phyloP scores from a whole-genome alignment of 495 filamentous ascomycete genomes.

The Bathelium albidoporum region DNA sequence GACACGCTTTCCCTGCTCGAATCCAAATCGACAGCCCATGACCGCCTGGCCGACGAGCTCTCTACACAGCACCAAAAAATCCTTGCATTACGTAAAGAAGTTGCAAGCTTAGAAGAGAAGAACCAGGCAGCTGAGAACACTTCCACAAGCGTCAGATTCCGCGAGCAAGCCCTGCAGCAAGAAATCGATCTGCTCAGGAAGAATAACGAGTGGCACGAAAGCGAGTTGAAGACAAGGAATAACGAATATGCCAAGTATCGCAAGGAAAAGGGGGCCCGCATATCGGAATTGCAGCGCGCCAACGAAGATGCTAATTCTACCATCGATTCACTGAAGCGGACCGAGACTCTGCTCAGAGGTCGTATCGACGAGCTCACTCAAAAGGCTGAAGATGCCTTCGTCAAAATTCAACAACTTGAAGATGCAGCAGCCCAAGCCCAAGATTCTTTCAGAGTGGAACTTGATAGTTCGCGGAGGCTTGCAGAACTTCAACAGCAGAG shows the following conservation, averaged over 20 bases:
- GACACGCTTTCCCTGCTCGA: constrained; percentile 82
- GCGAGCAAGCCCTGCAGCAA: constrained; percentile 77
- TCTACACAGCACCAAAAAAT: constrained; percentile 79
- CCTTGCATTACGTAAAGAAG: constrained; percentile 66
- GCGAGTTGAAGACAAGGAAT: constrained; percentile 78
- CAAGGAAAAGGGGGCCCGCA: constrained; percentile 83
- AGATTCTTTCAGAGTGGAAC: constrained; percentile 71
- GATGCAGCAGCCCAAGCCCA: constrained; percentile 68
- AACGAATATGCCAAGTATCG: constrained; percentile 80
- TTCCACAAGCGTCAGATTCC: constrained; percentile 67
- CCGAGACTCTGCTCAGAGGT: constrained; percentile 66
- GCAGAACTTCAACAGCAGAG: constrained; percentile 78
- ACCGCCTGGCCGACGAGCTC: constrained; percentile 75
- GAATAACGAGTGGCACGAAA: constrained; percentile 86
- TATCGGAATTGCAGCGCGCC: constrained; percentile 75
- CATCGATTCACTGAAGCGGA: constrained; percentile 65
- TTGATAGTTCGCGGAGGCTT: constrained; percentile 68
- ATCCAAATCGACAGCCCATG: constrained; percentile 77
- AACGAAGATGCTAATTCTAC: constrained; percentile 72
- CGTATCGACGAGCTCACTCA: constrained; percentile 73
- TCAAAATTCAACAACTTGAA: constrained; percentile 70
- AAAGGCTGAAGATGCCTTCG: constrained; percentile 74
- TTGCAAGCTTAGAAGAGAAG: constrained; percentile 67
- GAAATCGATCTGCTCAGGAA: constrained; percentile 76
- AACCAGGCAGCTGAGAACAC: constrained; percentile 70